phyloP scores from a whole-genome alignment of 306 rosid species.

The Inga leiocalycina region DNA sequence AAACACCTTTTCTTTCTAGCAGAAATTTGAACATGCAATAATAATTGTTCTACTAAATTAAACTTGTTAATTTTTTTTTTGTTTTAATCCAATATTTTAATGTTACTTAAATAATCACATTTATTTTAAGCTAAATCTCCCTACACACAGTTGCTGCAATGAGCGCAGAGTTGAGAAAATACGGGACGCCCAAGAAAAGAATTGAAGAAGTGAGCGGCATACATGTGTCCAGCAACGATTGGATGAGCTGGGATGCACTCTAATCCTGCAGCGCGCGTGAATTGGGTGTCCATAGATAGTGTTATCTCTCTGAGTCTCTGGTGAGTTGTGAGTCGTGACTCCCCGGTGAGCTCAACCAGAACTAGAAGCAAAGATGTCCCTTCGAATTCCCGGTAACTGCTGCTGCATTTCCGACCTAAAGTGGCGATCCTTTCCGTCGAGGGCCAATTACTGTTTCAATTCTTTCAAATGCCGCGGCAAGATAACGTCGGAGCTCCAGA shows the following conservation, averaged over 20 bases:
- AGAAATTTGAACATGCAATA: too few species aligned
- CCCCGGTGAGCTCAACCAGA: background rate
- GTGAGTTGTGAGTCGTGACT: background rate
- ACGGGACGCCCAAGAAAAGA: too few species aligned
- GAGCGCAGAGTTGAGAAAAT: too few species aligned
- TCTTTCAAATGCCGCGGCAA: conserved; percentile 47
- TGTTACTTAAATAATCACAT: too few species aligned
- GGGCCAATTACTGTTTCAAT: background rate
- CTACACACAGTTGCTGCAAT: too few species aligned
- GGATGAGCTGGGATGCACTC: conserved; percentile 18
- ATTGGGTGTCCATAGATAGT: background rate
- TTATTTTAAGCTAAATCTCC: too few species aligned
- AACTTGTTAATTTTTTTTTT: too few species aligned
- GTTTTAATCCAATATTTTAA: too few species aligned
- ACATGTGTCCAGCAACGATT: conserved; percentile 31
- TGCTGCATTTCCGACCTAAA: conserved; percentile 38
- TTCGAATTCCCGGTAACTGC: conserved; percentile 55
- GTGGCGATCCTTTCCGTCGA: conserved; percentile 33
- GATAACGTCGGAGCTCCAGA: conserved; percentile 61
- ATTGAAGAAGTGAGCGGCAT: background rate
- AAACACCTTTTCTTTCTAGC: too few species aligned
- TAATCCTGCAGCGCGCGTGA: conserved; percentile 17
- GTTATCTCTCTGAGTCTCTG: conserved; percentile 30
- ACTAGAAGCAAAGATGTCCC: conserved; percentile 52
- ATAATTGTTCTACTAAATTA: too few species aligned